A percentile compares a stretch with the other conserved stretches of the same genome.
These are phyloP conservation scores for Colletotrichum falcatum DNA, from an alignment of 2,329 filamentous ascomycete genomes.

Conservation along the genomic window DNA sequence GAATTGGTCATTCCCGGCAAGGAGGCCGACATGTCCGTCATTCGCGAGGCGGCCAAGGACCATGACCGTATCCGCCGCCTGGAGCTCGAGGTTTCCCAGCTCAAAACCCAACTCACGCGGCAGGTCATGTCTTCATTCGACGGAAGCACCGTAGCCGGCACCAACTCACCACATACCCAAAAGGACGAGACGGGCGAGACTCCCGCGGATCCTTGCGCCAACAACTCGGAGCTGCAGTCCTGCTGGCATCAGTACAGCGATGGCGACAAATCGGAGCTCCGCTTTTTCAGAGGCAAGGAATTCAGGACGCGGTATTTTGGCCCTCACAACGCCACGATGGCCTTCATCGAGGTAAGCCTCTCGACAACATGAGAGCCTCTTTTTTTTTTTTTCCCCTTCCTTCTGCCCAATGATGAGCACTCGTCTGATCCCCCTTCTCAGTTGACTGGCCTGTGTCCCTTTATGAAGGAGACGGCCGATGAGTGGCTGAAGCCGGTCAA, in stretches of 20 bases:
- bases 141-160: constrained; percentile 62
- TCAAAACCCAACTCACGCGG: constrained; percentile 64
- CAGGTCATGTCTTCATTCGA: constrained; percentile 59
- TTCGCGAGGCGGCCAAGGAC: constrained; percentile 59
- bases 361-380: not conserved
- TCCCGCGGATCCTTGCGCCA: constrained; percentile 48
- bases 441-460: constrained; percentile 67
- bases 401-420: not conserved
- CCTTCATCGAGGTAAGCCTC: constrained; percentile 62
- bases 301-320: constrained; percentile 72
- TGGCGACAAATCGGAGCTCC: constrained; percentile 64
- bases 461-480: constrained; percentile 72
- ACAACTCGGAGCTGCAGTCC: constrained; percentile 34
- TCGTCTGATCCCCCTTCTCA: constrained; percentile 39
- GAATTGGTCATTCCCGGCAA: constrained; percentile 51
- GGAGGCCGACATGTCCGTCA: constrained; percentile 51
- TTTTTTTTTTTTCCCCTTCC: too few species aligned
- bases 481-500: constrained; percentile 71
- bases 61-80: constrained; percentile 70
- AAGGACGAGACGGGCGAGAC: constrained; percentile 56
- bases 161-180: constrained; percentile 59
- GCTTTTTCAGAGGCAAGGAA: constrained; percentile 69
- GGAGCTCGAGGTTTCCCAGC: constrained; percentile 69
- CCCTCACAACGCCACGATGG: constrained; percentile 70
- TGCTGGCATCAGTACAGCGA: constrained; percentile 50